Evolutionary conservation across 345 rosid genomes (phyloP).

Genomic region (Bruguiera parviflora): DNA sequence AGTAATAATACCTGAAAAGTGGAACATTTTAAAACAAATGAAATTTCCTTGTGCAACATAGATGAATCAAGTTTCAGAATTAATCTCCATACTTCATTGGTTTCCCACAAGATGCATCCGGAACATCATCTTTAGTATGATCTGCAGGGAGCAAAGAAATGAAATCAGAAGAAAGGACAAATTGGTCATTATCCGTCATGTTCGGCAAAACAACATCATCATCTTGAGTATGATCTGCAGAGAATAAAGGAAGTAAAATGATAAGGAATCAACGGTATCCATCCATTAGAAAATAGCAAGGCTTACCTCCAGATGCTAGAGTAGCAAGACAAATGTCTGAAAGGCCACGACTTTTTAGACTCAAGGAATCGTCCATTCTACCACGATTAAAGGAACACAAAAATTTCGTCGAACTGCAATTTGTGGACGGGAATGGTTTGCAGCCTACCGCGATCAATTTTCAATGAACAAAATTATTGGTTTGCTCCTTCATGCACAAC

Average conservation of each 20-base stretch:
- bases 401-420: neutral
- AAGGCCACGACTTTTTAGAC: conserved; percentile 70
- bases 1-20: conserved; percentile 27
- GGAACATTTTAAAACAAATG: neutral
- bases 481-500: no score
- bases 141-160: conserved; percentile 27
- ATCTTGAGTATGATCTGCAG: neutral
- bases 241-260: neutral
- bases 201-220: neutral
- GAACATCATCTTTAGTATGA: conserved; percentile 29
- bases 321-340: conserved; percentile 82
- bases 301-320: conserved; percentile 46
- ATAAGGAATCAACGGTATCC: neutral
- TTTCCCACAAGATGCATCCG: conserved; percentile 26
- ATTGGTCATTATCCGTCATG: neutral
- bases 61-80: conserved; percentile 12
- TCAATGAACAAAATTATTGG: neutral
- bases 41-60: neutral
- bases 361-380: conserved; percentile 65
- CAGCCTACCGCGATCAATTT: neutral
- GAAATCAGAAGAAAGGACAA: conserved; percentile 6
- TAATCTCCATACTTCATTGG: conserved; percentile 38
- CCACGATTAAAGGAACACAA: conserved; percentile 29
- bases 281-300: neutral
- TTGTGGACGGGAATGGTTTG: neutral